These are phyloP conservation scores for Alternaria tenuissima DNA, from an alignment of 2,329 filamentous ascomycete species.

Conservation along the genomic window DNA sequence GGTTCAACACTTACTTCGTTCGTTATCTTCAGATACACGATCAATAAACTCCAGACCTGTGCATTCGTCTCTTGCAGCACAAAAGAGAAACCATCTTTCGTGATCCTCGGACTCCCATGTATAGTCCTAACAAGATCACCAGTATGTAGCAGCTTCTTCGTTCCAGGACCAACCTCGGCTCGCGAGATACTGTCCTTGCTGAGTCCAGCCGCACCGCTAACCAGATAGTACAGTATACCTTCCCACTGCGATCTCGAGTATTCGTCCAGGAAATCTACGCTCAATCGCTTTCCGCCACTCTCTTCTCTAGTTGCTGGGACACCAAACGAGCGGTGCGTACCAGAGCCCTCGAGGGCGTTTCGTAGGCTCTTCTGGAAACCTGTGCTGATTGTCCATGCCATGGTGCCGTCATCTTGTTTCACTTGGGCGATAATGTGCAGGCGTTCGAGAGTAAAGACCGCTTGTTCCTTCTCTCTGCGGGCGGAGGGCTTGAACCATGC, in stretches of 20 bases:
- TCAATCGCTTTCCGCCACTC: constrained; percentile 70
- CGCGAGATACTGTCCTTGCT: constrained; percentile 52
- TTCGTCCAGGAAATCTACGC: constrained; percentile 77
- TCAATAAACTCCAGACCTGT: constrained; percentile 93
- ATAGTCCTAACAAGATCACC: constrained; percentile 79
- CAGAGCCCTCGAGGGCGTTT: constrained; percentile 86
- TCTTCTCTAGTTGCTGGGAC: constrained; percentile 74
- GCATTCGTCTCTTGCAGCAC: constrained; percentile 94
- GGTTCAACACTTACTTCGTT: constrained; percentile 59
- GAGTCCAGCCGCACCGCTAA: constrained; percentile 71
- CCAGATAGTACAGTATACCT: constrained; percentile 93
- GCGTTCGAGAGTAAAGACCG: constrained; percentile 79
- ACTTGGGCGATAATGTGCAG: constrained; percentile 81
- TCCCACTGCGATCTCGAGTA: constrained; percentile 94
- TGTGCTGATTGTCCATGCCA: constrained; percentile 77
- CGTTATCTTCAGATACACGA: constrained; percentile 90
- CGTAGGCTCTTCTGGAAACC: constrained; percentile 86
- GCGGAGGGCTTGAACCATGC: constrained; percentile 79
- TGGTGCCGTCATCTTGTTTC: constrained; percentile 65
- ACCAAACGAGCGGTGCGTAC: constrained; percentile 87
- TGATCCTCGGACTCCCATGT: constrained; percentile 73
- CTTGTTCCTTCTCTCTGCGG: constrained; percentile 80
- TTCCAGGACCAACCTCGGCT: constrained; percentile 64
- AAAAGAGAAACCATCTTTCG: constrained; percentile 92
- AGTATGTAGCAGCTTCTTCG: constrained; percentile 82